Evolutionary conservation across 305 asterid genomes (phyloP).

Genomic region (Fraxinus nigra): DNA sequence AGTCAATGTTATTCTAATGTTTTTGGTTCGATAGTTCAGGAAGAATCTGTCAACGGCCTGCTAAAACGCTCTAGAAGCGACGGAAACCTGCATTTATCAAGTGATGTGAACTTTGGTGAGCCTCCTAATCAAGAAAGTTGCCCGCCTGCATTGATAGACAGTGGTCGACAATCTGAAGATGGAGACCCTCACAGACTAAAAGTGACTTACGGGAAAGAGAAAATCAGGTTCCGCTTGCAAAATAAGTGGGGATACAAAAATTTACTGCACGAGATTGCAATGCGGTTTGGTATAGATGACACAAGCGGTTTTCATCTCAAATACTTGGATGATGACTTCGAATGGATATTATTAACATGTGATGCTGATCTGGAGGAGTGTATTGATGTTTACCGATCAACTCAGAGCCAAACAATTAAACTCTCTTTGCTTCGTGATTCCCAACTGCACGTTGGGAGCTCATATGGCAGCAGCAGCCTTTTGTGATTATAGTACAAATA

Average conservation of each 20-base stretch:
- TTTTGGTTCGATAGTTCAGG: conserved; percentile 27
- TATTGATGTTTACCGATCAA: conserved; percentile 50
- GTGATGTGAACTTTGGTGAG: neutral
- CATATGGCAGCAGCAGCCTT: neutral
- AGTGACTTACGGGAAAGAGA: conserved; percentile 77
- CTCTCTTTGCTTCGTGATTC: conserved; percentile 43
- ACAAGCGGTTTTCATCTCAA: conserved; percentile 53
- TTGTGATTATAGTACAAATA: neutral
- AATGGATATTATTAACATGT: conserved; percentile 91
- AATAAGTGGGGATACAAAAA: conserved; percentile 57
- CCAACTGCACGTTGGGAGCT: conserved; percentile 7
- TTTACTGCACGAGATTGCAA: conserved; percentile 49
- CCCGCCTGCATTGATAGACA: conserved; percentile 19
- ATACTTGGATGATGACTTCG: conserved; percentile 85
- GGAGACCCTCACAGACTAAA: conserved; percentile 52
- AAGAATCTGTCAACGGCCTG: conserved; percentile 19
- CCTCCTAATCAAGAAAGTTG: neutral
- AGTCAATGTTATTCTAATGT: conserved; percentile 64
- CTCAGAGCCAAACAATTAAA: conserved; percentile 53
- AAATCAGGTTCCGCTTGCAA: conserved; percentile 67
- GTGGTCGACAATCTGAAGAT: conserved; percentile 25
- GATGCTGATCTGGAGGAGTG: conserved; percentile 91
- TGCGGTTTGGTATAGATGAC: conserved; percentile 64
- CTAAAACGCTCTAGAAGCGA: neutral
- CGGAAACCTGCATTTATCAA: neutral